Conservation (phyloP, 805 yeast genomes). For the Ogataea methanolica region DNA sequence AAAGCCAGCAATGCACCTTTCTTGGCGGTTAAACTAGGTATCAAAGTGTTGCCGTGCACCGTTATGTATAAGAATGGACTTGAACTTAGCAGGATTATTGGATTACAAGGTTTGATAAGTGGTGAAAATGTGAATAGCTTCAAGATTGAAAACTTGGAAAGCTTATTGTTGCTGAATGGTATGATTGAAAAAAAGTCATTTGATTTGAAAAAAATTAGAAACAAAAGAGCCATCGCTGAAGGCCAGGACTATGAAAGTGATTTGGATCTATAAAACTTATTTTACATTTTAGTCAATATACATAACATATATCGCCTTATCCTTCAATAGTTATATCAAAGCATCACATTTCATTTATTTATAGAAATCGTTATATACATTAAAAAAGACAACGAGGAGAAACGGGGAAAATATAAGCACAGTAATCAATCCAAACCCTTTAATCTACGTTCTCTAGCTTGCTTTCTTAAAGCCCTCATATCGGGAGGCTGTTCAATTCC, state of each 20-base stretch:
- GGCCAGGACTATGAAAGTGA: slow-evolving; percentile 36
- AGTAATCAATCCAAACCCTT: background rate
- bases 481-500: slow-evolving; percentile 79
- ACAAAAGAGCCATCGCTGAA: slow-evolving; percentile 2
- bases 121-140: slow-evolving; percentile 41
- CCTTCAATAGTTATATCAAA: background rate
- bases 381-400: too few relatives aligned
- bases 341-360: background rate
- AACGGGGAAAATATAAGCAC: too few relatives aligned
- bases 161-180: slow-evolving; percentile 28
- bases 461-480: slow-evolving; percentile 58
- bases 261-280: slow-evolving; percentile 23
- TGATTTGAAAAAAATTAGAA: slow-evolving; percentile 22
- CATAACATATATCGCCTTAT: background rate
- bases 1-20: slow-evolving; percentile 69
- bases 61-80: slow-evolving; percentile 55
- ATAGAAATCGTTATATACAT: background rate
- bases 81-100: slow-evolving; percentile 58
- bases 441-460: slow-evolving; percentile 19
- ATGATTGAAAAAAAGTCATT: slow-evolving; percentile 33
- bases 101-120: slow-evolving; percentile 55
- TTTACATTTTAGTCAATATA: background rate
- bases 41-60: slow-evolving; percentile 71
- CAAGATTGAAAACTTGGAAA: slow-evolving; percentile 45
- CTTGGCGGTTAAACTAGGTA: slow-evolving; percentile 54